These are phyloP conservation scores for Streptanthus diversifolius DNA, from an alignment of 345 rosid genomes.

Conservation along the genomic window DNA sequence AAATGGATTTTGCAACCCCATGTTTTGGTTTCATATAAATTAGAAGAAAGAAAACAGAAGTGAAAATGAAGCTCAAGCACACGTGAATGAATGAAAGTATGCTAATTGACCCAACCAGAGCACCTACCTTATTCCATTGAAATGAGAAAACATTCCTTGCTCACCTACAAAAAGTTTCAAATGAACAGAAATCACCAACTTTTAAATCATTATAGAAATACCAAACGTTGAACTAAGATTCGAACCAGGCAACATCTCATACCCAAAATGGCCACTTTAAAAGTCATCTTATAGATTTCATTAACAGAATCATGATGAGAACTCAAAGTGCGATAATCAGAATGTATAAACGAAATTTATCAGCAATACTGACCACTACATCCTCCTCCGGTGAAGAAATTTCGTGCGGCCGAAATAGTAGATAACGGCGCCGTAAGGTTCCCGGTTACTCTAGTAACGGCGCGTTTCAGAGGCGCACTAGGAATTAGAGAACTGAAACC, in stretches of 20 bases:
- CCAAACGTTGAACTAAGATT: background rate
- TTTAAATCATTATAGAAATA: background rate
- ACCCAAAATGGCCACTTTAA: background rate
- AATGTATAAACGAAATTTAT: background rate
- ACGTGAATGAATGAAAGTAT: background rate
- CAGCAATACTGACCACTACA: conserved; percentile 15
- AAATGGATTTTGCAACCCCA: background rate
- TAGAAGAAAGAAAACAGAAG: background rate
- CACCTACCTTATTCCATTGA: conserved; percentile 22
- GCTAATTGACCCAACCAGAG: background rate
- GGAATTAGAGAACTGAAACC: conserved; percentile 28
- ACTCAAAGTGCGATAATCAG: background rate
- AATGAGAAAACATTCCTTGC: conserved; percentile 6
- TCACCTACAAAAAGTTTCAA: conserved; percentile 27
- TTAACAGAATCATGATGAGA: background rate
- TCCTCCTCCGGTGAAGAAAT: conserved; percentile 10
- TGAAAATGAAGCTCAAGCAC: background rate
- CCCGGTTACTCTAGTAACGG: background rate
- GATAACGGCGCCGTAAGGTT: background rate
- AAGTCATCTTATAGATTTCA: no score
- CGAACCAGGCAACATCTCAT: background rate
- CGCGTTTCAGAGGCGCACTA: conserved; percentile 13
- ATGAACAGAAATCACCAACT: background rate
- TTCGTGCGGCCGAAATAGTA: background rate
- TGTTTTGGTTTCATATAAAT: no score